phyloP scores from a whole-genome alignment of 805 yeast genomes.

The Monosporozyma unispora region DNA sequence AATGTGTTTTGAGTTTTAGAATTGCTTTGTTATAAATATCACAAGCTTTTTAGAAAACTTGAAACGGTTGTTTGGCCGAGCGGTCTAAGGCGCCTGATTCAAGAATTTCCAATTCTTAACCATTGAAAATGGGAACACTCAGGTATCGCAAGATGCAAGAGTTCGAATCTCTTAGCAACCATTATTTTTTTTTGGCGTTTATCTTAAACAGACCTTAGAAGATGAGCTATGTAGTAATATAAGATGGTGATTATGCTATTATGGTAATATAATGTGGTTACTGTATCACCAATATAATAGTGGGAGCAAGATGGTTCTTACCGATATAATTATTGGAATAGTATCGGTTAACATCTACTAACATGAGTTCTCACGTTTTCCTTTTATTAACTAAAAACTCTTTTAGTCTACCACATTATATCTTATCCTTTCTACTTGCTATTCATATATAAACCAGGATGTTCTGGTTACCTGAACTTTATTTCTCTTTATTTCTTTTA shows the following conservation, averaged over 20 bases:
- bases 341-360: too few species aligned
- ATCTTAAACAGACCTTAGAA: background rate
- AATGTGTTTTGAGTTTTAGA: background rate
- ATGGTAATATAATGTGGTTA: too few species aligned
- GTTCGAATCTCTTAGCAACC: constrained; percentile 27
- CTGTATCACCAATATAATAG: too few species aligned
- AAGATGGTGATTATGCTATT: background rate
- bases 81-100: constrained; percentile 28
- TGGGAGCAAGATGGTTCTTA: too few species aligned
- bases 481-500: too few species aligned
- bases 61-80: constrained; percentile 24
- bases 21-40: background rate
- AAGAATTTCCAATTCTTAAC: constrained; percentile 13
- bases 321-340: too few species aligned
- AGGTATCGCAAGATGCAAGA: constrained; percentile 27
- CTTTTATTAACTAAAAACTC: too few species aligned
- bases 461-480: too few species aligned
- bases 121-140: constrained; percentile 15
- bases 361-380: too few species aligned
- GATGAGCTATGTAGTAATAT: background rate
- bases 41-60: background rate
- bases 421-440: too few species aligned
- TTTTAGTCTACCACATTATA: too few species aligned
- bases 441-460: too few species aligned
- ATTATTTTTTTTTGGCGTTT: constrained; percentile 9